These are phyloP conservation scores for Toxoplasma gondii DNA, from an alignment of 169 alveolate genomes.

Conservation along the genomic window DNA sequence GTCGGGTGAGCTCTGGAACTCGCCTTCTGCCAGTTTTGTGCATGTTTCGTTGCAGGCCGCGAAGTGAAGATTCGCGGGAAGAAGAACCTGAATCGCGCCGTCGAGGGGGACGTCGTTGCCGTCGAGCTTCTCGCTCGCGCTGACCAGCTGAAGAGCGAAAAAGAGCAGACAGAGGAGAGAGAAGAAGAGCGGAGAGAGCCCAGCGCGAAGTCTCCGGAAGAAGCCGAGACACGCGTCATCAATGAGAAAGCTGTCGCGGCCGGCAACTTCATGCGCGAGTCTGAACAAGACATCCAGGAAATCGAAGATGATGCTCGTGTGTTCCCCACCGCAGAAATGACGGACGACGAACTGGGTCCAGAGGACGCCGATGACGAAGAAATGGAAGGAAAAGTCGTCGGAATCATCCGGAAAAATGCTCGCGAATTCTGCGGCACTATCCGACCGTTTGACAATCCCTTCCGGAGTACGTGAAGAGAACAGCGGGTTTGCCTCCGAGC, in stretches of 20 bases:
- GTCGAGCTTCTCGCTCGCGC: conserved; percentile 81
- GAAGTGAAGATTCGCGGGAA: conserved; percentile 63
- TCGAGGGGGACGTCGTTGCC: conserved; percentile 98
- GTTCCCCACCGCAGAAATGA: background rate
- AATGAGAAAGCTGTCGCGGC: background rate
- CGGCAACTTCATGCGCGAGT: background rate
- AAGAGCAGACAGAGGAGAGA: background rate
- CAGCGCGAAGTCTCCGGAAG: background rate
- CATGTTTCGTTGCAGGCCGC: background rate
- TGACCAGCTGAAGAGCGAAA: conserved; percentile 27
- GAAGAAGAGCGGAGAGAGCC: background rate
- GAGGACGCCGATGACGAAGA: background rate
- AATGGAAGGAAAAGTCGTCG: conserved; percentile 88
- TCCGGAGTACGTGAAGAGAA: background rate
- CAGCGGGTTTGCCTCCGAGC: background rate
- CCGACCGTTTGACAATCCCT: conserved; percentile 69
- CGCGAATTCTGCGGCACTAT: conserved; percentile 94
- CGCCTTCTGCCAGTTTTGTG: background rate
- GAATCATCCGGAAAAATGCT: conserved; percentile 88
- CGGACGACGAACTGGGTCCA: background rate
- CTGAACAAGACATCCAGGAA: background rate
- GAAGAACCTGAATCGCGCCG: conserved; percentile 93
- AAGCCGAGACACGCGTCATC: background rate
- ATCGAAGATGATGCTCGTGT: background rate
- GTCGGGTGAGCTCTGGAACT: too few species aligned